Evolutionary conservation across 1,284 basidiomycete genomes (phyloP), one percentile per base, ranked within the genome.

Genomic region (Chalciporus sp.): DNA sequence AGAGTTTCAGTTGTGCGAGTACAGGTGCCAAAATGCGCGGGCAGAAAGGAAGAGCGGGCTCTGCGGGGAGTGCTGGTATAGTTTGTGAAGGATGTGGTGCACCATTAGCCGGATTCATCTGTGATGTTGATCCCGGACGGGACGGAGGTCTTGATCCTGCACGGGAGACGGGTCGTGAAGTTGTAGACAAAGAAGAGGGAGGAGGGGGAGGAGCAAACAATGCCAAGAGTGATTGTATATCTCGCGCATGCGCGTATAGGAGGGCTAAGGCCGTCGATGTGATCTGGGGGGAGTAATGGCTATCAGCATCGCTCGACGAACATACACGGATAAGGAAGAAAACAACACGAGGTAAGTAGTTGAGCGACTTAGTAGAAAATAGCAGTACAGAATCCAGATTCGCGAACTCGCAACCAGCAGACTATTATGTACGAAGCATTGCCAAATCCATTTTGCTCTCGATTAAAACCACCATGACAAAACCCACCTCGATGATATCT

Each of bases 1-100:
- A 67, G 35, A 67, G 57, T 7, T 52, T 51, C 8, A 95, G 74
- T 64, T 89, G 89, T 16, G 83, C 86, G 0, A 95, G 80, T 0
- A 89, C 85, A 0, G 92, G 95, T 62, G 95, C 94, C 23, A 95
- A 84, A 37, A 89, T 80, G 86, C 91, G 61, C 9, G 49, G 40
- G 6, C 49, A 58, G 42, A 71, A 49, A 9, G 61, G 55, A 2
- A 58, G 29, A 3, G 37, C 45, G 20, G 56, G 47, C 19, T 28
- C 43, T n/a, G 26, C 27, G 23, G 37, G 23, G 23, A 26, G 45
- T 11, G 42, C 8, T 33, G 11, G 40, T 11, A n/a, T 7, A 19
- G 42, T 17, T 31, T 61, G 55, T 12, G 57, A 53, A 10, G 50
- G 43, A 10, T 59, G 47, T 14, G 58, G 53, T 10, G 35, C 16